Conservation (phyloP, 1,139 yeast genomes). For the Yamadazyma blattariae region DNA sequence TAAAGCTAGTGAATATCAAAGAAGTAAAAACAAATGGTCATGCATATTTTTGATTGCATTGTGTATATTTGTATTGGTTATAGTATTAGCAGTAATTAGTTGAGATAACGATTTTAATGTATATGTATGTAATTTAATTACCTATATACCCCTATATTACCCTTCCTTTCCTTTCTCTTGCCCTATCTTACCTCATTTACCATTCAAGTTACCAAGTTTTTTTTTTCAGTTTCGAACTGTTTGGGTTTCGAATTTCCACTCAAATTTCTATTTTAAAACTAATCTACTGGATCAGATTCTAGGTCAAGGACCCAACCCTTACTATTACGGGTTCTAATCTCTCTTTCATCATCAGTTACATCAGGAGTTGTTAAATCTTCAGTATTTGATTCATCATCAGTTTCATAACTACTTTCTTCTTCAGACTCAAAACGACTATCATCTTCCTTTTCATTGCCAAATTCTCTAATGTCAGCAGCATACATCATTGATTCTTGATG, state of each 20-base stretch:
- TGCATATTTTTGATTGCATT: slow-evolving; percentile 56
- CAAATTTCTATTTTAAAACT: no score
- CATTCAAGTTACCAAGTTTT: no score
- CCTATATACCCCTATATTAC: slow-evolving; percentile 6
- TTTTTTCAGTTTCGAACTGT: no score
- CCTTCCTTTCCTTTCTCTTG: slow-evolving; percentile 8
- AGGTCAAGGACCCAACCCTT: no score
- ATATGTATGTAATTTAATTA: background rate
- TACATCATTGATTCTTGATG: slow-evolving; percentile 19
- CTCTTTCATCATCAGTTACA: slow-evolving; percentile 20
- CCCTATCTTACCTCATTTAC: background rate
- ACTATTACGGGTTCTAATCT: no score
- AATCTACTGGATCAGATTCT: no score
- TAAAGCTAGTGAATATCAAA: slow-evolving; percentile 76
- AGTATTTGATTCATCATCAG: no score
- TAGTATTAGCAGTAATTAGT: slow-evolving; percentile 39
- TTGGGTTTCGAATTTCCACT: no score
- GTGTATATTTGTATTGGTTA: slow-evolving; percentile 33
- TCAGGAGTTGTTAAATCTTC: slow-evolving; percentile 29
- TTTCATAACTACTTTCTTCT: no score
- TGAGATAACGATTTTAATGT: no score
- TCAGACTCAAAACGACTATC: no score
- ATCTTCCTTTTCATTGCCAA: background rate
- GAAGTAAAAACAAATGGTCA: slow-evolving; percentile 68
- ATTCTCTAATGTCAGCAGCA: slow-evolving; percentile 21